A percentile compares a stretch with the other conserved stretches of the same genome.
phyloP scores from a whole-genome alignment of 2,329 filamentous ascomycete genomes.

The Cladosporium sp. region DNA sequence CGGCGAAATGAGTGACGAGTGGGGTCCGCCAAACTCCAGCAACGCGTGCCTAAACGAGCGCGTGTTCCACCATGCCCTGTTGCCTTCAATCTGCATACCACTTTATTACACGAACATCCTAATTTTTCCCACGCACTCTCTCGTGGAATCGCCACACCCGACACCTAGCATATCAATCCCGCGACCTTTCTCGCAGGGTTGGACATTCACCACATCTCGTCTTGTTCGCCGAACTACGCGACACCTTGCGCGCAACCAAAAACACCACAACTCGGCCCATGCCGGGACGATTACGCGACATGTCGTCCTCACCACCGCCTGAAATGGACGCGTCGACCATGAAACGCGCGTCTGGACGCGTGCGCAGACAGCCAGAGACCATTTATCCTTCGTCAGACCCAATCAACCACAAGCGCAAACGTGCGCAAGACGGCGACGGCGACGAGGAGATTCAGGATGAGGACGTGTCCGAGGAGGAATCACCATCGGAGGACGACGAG shows the following conservation, averaged over 20 bases:
- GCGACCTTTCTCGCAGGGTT: background rate
- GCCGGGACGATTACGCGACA: slow-evolving; percentile 23
- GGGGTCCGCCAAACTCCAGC: background rate
- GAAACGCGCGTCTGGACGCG: slow-evolving; percentile 65
- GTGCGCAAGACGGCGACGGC: slow-evolving; percentile 33
- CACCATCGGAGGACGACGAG: slow-evolving; percentile 33
- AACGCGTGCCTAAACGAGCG: slow-evolving; percentile 1
- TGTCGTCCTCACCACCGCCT: slow-evolving; percentile 25
- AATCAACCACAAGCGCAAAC: slow-evolving; percentile 50
- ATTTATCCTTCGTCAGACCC: slow-evolving; percentile 32
- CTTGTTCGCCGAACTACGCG: slow-evolving; percentile 12
- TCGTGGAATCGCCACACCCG: background rate
- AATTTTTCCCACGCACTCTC: background rate
- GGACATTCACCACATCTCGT: no score
- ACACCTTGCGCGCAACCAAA: background rate
- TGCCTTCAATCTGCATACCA: background rate
- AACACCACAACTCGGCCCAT: slow-evolving; percentile 16
- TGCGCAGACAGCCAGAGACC: slow-evolving; percentile 36
- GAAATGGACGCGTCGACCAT: slow-evolving; percentile 45
- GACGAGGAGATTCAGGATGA: slow-evolving; percentile 40
- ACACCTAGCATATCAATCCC: background rate
- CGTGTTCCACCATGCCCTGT: background rate
- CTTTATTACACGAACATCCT: background rate
- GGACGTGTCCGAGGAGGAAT: slow-evolving; percentile 36
- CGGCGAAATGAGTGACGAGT: background rate